Percentiles rank a stretch among this genome's conserved stretches.
Conservation (phyloP, 2,329 filamentous ascomycete species). For the Pyricularia sp. region DNA sequence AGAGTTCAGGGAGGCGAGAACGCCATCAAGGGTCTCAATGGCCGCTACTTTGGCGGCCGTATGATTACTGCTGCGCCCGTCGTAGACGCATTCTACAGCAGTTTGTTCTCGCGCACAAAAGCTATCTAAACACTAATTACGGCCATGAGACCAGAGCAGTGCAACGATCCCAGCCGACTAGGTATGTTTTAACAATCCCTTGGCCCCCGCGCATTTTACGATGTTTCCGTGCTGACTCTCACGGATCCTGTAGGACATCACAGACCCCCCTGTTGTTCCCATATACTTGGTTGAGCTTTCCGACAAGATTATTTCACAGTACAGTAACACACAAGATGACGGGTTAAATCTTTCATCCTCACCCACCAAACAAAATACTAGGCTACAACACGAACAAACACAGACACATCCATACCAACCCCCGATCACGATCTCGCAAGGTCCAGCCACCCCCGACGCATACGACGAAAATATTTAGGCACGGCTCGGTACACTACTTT, state of each 20-base stretch:
- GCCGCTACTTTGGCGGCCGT: conserved; percentile 84
- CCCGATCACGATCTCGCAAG: not conserved
- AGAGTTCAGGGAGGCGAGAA: conserved; percentile 91
- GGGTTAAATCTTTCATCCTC: not conserved
- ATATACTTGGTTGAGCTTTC: not conserved
- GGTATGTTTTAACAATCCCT: not conserved
- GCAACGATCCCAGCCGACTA: not conserved
- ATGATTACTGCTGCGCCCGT: conserved; percentile 92
- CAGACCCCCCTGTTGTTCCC: not conserved
- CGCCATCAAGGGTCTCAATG: conserved; percentile 94
- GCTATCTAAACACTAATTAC: conserved; percentile 57
- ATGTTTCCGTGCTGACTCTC: not conserved
- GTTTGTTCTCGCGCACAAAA: conserved; percentile 78
- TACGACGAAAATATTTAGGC: not conserved
- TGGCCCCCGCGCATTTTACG: not conserved
- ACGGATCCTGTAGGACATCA: not conserved
- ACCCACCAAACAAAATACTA: not conserved
- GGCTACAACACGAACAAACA: not conserved
- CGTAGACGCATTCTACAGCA: conserved; percentile 97
- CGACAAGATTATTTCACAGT: not conserved
- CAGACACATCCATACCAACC: not conserved
- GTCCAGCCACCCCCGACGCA: not conserved
- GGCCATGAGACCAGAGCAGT: conserved; percentile 17
- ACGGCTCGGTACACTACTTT: conserved; percentile 17
- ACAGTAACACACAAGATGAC: not conserved